phyloP scores from a whole-genome alignment of 306 rosid genomes.

The Medicago ruthenica region DNA sequence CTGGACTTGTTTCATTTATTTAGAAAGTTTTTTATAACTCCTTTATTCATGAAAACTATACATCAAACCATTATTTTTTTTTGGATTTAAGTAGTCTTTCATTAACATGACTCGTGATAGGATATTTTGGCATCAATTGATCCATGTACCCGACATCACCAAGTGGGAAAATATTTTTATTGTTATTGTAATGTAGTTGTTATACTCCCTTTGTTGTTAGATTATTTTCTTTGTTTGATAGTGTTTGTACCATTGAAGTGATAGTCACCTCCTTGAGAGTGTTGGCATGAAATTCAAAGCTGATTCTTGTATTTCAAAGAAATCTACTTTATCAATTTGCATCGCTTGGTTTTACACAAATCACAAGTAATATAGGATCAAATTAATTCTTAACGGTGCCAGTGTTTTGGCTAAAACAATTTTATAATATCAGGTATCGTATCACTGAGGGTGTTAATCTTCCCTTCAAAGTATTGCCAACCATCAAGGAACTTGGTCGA shows the following conservation, averaged over 20 bases:
- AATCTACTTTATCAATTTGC: conserved; percentile 25
- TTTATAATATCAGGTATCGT: conserved; percentile 68
- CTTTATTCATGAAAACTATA: background rate
- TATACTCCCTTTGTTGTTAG: conserved; percentile 27
- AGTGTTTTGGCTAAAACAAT: conserved; percentile 11
- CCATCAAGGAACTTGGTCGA: conserved; percentile 93
- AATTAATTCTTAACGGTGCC: conserved; percentile 6
- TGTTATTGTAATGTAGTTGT: background rate
- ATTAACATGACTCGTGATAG: background rate
- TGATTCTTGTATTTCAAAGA: background rate
- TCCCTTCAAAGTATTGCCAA: conserved; percentile 93
- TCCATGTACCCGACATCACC: background rate
- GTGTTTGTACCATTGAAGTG: conserved; percentile 10
- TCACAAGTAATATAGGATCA: conserved; percentile 1
- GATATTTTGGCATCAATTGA: background rate
- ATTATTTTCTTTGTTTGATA: conserved; percentile 29
- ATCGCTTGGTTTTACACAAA: conserved; percentile 28
- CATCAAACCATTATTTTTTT: background rate
- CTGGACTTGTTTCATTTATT: conserved; percentile 18
- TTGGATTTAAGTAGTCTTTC: conserved; percentile 13
- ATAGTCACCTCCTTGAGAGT: conserved; percentile 20
- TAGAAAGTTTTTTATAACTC: conserved; percentile 6
- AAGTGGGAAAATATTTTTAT: background rate
- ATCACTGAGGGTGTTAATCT: conserved; percentile 97
- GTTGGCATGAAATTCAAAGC: conserved; percentile 25